Evolutionary conservation across 164 flowering plant species (phyloP), one percentile per base, ranked within the genome.

Genomic region (Hamamelis virginiana): DNA sequence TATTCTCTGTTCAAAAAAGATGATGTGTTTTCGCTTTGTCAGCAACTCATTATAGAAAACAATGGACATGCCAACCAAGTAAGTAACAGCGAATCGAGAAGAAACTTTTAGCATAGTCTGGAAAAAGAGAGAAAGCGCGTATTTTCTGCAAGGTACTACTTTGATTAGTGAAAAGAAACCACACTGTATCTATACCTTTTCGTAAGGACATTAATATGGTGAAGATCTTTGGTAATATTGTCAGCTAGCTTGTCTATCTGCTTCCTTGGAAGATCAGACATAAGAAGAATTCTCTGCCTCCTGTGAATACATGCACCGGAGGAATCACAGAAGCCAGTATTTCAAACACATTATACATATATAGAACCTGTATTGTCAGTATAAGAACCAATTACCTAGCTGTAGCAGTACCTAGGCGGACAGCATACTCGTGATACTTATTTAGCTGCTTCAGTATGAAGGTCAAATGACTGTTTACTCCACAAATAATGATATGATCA

Each of bases 401-500:
- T 60, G 93, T 88, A 55, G 99, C 97, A 78, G 93, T 90, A 76
- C 99, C 99, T 74, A 91, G 78, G 73, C 94, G 97, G 68, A 95
- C 87, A 76, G 99, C 80, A 81, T 74, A 86, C 72, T 91, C 97
- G 64, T 95, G 99, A 80, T 95, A 92, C 80, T 87, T 91, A 70
- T 95, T 82, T 47, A 95, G 79, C 82, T 95, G 99, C 85, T 91
- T 95, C 60, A 95, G 80, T 76, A 95, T 88, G 78, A 87, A 92
- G 59, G 69, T 52, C 69, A 95, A 83, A 82, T 89, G 97, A 72
- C 87, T 92, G 72, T 87, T 95, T 19, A 91, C 86, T 75, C 99
- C 99, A 81, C 99, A 95, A 22, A 95, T 84, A 64, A 95, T 80
- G 52, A 95, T 91, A 78, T 95, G 99, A 86, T 92, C 99, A 76